Evolutionary conservation across 495 filamentous ascomycete species (phyloP).

Genomic region (Cercophora newfieldiana): DNA sequence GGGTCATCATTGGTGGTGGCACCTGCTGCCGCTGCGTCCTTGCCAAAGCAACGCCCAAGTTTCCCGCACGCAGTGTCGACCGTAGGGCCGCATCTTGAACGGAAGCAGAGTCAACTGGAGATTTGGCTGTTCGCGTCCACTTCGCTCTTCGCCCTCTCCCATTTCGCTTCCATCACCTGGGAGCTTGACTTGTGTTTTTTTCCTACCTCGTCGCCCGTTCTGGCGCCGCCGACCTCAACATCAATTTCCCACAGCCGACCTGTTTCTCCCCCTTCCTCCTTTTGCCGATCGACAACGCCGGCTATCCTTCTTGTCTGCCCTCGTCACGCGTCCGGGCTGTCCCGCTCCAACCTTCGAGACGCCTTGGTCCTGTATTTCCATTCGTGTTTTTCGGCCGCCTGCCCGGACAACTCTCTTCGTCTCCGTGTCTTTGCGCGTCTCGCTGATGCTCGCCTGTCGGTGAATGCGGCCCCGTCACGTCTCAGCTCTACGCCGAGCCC

Average conservation of each 20-base stretch:
- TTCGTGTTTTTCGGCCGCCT: background rate
- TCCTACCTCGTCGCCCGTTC: conserved; percentile 12
- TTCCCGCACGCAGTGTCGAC: conserved; percentile 13
- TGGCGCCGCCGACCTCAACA: conserved; percentile 13
- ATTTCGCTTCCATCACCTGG: conserved; percentile 13
- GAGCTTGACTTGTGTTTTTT: conserved; percentile 17
- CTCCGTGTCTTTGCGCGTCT: background rate
- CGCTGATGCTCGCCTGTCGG: background rate
- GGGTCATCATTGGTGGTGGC: background rate
- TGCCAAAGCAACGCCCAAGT: conserved; percentile 14
- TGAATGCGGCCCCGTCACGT: background rate
- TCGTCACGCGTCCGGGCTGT: conserved; percentile 22
- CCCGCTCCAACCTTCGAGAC: conserved; percentile 9
- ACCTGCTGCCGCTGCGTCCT: background rate
- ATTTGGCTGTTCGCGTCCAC: conserved; percentile 19
- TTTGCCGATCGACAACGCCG: background rate
- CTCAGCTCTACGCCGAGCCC: background rate
- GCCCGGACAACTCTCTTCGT: background rate
- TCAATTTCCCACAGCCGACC: conserved; percentile 20
- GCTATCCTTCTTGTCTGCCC: background rate
- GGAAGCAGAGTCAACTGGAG: conserved; percentile 5
- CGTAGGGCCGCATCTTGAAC: conserved; percentile 25
- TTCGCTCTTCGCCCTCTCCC: conserved; percentile 3
- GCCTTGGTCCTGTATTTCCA: conserved; percentile 12
- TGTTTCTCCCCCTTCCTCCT: conserved; percentile 9